These are phyloP conservation scores for Solanum lignicaule DNA, from an alignment of 257 asterid genomes.

Conservation along the genomic window DNA sequence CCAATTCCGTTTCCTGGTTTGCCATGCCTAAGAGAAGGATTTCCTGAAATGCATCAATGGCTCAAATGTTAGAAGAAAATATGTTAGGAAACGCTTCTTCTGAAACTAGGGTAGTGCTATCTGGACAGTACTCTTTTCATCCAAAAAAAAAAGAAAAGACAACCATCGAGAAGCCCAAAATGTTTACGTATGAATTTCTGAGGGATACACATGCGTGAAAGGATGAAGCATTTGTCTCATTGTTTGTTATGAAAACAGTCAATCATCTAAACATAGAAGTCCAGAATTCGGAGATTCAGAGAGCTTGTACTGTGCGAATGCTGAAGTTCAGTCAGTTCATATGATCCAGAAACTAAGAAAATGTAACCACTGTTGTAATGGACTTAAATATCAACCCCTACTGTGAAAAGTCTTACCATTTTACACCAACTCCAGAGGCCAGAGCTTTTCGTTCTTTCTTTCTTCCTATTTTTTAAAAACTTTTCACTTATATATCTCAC, in stretches of 20 bases:
- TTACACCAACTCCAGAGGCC: background rate
- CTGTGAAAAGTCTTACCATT: background rate
- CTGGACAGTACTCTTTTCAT: background rate
- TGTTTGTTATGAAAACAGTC: background rate
- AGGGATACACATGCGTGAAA: background rate
- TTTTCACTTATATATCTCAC: background rate
- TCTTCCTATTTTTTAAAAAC: background rate
- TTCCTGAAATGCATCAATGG: slow-evolving; percentile 31
- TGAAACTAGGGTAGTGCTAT: background rate
- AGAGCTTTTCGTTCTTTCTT: background rate
- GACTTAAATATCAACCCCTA: background rate
- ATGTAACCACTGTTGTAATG: background rate
- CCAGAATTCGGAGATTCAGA: background rate
- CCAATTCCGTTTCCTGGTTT: slow-evolving; percentile 86
- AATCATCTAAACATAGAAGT: background rate
- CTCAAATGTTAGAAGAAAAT: background rate
- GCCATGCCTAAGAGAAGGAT: slow-evolving; percentile 84
- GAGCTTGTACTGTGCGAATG: background rate
- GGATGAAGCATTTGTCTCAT: background rate
- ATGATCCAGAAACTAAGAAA: background rate
- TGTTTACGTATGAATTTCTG: background rate
- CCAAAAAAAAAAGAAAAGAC: background rate
- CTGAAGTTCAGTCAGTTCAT: background rate
- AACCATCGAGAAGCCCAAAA: background rate
- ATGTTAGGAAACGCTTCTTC: background rate